Evolutionary conservation across 768 basidiomycete genomes (phyloP).

Genomic region (Suillus ampliporus): DNA sequence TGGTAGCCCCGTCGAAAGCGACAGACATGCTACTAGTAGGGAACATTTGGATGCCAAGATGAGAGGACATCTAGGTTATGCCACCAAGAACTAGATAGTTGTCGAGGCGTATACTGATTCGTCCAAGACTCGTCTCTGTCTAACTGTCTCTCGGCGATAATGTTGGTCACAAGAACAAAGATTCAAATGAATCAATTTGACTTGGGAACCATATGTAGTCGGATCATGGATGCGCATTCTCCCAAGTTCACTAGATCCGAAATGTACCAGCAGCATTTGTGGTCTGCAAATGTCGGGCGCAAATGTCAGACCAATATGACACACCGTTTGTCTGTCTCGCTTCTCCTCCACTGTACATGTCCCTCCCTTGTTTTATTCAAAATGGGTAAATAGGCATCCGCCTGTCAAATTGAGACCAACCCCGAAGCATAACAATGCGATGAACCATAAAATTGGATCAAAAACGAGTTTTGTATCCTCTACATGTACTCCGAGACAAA

Average conservation of each 20-base stretch:
- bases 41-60: background rate
- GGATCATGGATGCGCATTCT: no score
- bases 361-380: background rate
- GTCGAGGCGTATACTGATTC: conserved; percentile 1
- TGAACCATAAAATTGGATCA: background rate
- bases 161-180: no score
- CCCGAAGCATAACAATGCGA: background rate
- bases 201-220: background rate
- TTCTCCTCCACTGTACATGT: background rate
- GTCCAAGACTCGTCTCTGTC: background rate
- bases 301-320: background rate
- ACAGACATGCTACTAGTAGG: no score
- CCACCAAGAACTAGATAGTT: background rate
- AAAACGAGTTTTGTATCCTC: background rate
- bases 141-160: background rate
- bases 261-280: background rate
- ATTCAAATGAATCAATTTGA: background rate
- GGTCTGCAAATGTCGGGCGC: background rate
- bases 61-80: background rate
- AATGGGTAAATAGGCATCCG: background rate
- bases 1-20: background rate
- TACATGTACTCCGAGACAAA: background rate
- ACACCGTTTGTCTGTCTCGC: background rate
- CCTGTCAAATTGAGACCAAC: conserved; percentile 1
- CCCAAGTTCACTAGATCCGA: background rate